Percentiles rank a stretch among this genome's conserved stretches.
phyloP scores from a whole-genome alignment of 129 eudicot species.

The Artemisia argyi region DNA sequence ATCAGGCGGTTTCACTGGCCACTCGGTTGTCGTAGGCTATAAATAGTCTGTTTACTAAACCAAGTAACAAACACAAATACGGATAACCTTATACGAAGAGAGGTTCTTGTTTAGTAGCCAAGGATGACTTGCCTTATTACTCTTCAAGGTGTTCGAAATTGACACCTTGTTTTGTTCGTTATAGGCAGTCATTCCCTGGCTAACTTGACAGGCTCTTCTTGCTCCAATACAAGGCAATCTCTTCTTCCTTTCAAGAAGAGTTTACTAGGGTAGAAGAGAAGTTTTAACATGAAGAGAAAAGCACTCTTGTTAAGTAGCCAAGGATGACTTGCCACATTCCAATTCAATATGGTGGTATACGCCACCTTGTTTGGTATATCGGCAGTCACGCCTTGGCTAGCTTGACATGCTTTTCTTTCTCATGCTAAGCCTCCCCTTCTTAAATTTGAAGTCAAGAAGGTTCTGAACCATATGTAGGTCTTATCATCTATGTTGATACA shows the following conservation, averaged over 20 bases:
- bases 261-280: neutral
- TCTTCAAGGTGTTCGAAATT: constrained; percentile 18
- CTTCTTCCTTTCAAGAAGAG: neutral
- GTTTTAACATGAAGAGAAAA: constrained; percentile 25
- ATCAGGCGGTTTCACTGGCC: neutral
- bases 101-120: constrained; percentile 27
- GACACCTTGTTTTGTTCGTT: constrained; percentile 19
- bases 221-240: constrained; percentile 18
- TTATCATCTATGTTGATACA: no score
- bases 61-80: neutral
- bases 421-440: constrained; percentile 22
- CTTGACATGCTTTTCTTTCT: constrained; percentile 29
- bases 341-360: neutral
- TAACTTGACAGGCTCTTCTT: constrained; percentile 27
- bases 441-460: neutral
- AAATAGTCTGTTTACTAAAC: neutral
- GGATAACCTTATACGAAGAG: constrained; percentile 15
- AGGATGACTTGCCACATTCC: constrained; percentile 33
- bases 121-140: constrained; percentile 27
- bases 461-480: no score
- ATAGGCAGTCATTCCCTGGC: constrained; percentile 20
- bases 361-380: constrained; percentile 9
- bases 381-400: constrained; percentile 27
- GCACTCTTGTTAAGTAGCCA: constrained; percentile 16
- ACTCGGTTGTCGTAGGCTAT: constrained; percentile 7